Conservation (phyloP, 2,329 filamentous ascomycete genomes). For the Aspergillus sp. region DNA sequence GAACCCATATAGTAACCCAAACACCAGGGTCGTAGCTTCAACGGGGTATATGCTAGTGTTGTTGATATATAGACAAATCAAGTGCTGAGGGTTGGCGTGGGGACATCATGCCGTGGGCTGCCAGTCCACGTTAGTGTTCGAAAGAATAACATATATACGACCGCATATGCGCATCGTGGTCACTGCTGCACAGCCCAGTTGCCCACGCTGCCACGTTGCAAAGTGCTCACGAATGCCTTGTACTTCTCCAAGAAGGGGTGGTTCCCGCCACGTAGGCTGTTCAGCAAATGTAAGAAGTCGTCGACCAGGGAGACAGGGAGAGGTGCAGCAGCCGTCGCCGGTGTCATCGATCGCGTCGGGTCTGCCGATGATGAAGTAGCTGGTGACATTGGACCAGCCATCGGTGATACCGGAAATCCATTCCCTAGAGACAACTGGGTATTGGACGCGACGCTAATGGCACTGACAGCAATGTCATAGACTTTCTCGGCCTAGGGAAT, state of each 20-base stretch:
- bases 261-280: constrained; percentile 34
- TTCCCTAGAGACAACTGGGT: constrained; percentile 21
- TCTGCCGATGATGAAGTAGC: constrained; percentile 1
- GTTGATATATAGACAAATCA: too few relatives aligned
- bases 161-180: not conserved
- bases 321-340: constrained; percentile 13
- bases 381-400: constrained; percentile 1
- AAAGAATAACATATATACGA: not conserved
- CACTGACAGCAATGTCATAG: constrained; percentile 37
- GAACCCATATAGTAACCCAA: too few relatives aligned
- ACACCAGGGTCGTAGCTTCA: too few relatives aligned
- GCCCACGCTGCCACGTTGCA: constrained; percentile 18
- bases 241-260: constrained; percentile 37
- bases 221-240: constrained; percentile 25
- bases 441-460: constrained; percentile 29
- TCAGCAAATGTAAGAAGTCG: constrained; percentile 32
- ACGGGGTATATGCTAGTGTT: too few relatives aligned
- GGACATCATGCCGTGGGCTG: too few relatives aligned
- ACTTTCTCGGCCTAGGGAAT: constrained; percentile 39
- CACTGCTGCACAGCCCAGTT: constrained; percentile 21
- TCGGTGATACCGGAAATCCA: constrained; percentile 4
- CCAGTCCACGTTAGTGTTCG: too few relatives aligned
- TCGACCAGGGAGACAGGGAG: constrained; percentile 24
- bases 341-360: constrained; percentile 9
- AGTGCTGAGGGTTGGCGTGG: too few relatives aligned